A percentile compares a stretch with the other conserved stretches of the same genome.
These are phyloP conservation scores for Apiospora marii DNA, from an alignment of 2,329 filamentous ascomycete genomes.

Conservation along the genomic window DNA sequence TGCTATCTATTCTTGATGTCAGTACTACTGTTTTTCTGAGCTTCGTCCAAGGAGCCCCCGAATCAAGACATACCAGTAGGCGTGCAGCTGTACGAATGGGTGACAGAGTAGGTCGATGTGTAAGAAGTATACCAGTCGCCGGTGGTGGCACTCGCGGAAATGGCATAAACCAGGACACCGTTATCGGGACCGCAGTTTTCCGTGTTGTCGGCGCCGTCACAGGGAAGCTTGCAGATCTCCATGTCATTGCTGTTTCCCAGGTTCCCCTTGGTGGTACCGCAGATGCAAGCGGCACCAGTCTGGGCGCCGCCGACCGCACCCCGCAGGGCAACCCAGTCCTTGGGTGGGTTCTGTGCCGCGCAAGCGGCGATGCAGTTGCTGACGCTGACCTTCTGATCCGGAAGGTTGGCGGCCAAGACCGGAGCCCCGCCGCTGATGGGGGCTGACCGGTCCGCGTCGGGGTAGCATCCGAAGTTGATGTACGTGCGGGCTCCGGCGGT, in stretches of 20 bases:
- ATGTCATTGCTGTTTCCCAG: background rate
- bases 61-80: background rate
- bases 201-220: slow-evolving; percentile 21
- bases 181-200: background rate
- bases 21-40: background rate
- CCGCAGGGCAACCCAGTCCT: background rate
- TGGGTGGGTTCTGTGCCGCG: background rate
- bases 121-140: background rate
- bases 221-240: background rate
- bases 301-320: background rate
- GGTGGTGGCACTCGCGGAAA: background rate
- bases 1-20: background rate
- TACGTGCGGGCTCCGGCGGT: background rate
- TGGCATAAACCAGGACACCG: background rate
- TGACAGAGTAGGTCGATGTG: background rate
- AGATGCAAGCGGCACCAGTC: background rate
- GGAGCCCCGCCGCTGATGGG: background rate
- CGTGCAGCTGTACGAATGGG: background rate
- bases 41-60: background rate
- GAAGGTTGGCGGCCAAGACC: background rate
- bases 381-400: background rate
- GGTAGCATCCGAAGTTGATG: slow-evolving; percentile 5
- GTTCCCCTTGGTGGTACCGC: background rate
- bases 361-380: background rate
- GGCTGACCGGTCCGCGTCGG: background rate